Conservation (phyloP, 352 stramenopile species). For the Globisporangium emineosum region DNA sequence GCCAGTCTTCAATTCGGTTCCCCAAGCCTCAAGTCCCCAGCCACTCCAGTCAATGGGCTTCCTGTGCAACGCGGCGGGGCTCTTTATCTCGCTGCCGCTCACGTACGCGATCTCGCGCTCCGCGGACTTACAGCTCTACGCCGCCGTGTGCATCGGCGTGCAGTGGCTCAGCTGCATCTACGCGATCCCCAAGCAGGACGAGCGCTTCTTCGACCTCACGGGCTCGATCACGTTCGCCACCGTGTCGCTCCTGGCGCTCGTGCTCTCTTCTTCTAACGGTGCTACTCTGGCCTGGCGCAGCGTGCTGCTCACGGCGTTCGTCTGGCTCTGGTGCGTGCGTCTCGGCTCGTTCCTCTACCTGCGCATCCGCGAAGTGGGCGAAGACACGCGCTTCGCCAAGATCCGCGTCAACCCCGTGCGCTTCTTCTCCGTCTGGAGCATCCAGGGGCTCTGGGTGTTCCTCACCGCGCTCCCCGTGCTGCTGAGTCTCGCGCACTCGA, state of each 20-base stretch:
- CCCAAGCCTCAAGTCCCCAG: not conserved
- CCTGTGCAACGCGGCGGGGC: slow-evolving; percentile 36
- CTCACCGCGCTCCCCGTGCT: slow-evolving; percentile 71
- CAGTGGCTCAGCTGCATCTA: slow-evolving; percentile 71
- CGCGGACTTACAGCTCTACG: slow-evolving; percentile 48
- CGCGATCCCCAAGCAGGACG: slow-evolving; percentile 62
- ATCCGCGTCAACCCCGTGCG: slow-evolving; percentile 59
- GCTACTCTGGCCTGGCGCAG: slow-evolving; percentile 40
- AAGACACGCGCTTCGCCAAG: slow-evolving; percentile 72
- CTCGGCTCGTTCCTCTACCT: slow-evolving; percentile 78
- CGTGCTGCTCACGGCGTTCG: slow-evolving; percentile 53
- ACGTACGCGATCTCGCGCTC: slow-evolving; percentile 29
- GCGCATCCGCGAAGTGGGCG: slow-evolving; percentile 60
- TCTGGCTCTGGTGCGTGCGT: slow-evolving; percentile 76
- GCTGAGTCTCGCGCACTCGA: slow-evolving; percentile 40
- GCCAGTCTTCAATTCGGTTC: not conserved
- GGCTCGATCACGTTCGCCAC: slow-evolving; percentile 70
- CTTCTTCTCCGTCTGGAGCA: slow-evolving; percentile 78
- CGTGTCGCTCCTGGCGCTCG: slow-evolving; percentile 49
- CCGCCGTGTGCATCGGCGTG: slow-evolving; percentile 44
- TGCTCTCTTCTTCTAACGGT: slow-evolving; percentile 10
- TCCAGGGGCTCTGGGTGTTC: slow-evolving; percentile 84
- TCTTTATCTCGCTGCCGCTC: slow-evolving; percentile 35
- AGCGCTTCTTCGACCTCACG: slow-evolving; percentile 84
- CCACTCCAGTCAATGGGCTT: slow-evolving; percentile 43